Conservation (phyloP, 1,139 yeast genomes). For the Candida neerlandica region DNA sequence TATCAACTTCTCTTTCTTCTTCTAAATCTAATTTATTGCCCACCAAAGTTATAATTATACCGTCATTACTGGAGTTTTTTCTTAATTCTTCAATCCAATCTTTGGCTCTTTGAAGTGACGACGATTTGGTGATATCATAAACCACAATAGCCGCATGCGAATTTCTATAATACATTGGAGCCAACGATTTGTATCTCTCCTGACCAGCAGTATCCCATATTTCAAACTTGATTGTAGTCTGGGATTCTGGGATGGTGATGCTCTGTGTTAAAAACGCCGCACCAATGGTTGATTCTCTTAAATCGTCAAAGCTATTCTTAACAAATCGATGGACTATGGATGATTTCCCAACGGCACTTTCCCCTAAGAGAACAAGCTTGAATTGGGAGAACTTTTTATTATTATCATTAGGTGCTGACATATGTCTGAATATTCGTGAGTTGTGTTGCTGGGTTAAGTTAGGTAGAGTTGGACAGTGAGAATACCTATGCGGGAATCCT, state of each 20-base stretch:
- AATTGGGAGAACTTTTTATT: conserved; percentile 38
- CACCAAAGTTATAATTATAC: conserved; percentile 82
- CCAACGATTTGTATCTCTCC: conserved; percentile 48
- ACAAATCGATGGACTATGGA: conserved; percentile 50
- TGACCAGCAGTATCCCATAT: conserved; percentile 58
- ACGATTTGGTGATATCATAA: conserved; percentile 32
- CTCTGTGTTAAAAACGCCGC: conserved; percentile 97
- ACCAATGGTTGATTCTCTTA: conserved; percentile 94
- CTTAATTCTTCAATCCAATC: conserved; percentile 96
- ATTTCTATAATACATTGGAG: conserved; percentile 53
- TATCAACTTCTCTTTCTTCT: conserved; percentile 50
- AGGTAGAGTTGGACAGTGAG: background rate
- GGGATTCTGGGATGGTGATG: conserved; percentile 46
- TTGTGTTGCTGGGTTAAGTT: background rate
- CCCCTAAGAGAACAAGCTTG: conserved; percentile 49
- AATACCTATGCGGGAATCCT: background rate
- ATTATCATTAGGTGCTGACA: conserved; percentile 4
- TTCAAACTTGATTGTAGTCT: conserved; percentile 45
- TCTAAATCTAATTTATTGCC: conserved; percentile 84
- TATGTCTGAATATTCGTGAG: background rate
- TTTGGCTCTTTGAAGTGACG: conserved; percentile 83
- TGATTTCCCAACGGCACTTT: conserved; percentile 53
- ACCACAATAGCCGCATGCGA: conserved; percentile 45
- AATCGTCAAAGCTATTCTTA: conserved; percentile 85
- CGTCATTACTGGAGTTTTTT: conserved; percentile 72